Evolutionary conservation across 176 grass and related monocot genomes (phyloP), one percentile per base, ranked within the genome.

Genomic region (Raddia distichophylla): DNA sequence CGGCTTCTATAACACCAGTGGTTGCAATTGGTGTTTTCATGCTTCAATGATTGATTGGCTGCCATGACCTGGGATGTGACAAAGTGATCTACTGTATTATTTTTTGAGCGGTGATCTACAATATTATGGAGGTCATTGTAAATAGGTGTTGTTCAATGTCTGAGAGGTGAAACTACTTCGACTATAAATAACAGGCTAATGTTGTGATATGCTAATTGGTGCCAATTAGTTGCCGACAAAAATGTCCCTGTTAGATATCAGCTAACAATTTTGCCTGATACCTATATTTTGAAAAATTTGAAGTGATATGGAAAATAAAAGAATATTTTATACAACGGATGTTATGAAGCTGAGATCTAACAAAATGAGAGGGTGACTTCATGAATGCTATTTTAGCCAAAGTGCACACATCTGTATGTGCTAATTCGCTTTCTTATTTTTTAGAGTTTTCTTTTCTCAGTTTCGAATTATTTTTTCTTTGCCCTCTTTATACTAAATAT

Each of bases 1-100:
- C 33, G 48, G 18, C 13, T 85, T 85, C 75, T 80, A 85, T 76
- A 89, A 85, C 81, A 32, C n/a, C 61, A 52, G 68, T 45, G 69
- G 76, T 85, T 89, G 70, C 19, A 37, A 80, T 5, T 59, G 81
- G 18, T 80, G 53, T 79, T 79, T 84, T 74, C 32, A 40, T 74
- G 51, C n/a, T 40, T 74, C 15, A 40, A 56, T n/a, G 16, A 16
- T 56, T 74, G 51, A 40, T 42, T n/a, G 16, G 33, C 40, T 74
- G 51, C 6, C 49, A 37, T 56, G 11, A 17, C 4, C 22, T 12
- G 3, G 33, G 50, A 74, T 56, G 16, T 4, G 51, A 56, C 27
- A 74, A 74, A 56, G 11, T 5, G 51, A 54, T 19, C 37, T 43
- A 32, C 27, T 32, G 12, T 61, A 61, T 61, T 61, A 32, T 61